Evolutionary conservation across 352 stramenopile genomes (phyloP).

Genomic region (Elongisporangium prolatum): DNA sequence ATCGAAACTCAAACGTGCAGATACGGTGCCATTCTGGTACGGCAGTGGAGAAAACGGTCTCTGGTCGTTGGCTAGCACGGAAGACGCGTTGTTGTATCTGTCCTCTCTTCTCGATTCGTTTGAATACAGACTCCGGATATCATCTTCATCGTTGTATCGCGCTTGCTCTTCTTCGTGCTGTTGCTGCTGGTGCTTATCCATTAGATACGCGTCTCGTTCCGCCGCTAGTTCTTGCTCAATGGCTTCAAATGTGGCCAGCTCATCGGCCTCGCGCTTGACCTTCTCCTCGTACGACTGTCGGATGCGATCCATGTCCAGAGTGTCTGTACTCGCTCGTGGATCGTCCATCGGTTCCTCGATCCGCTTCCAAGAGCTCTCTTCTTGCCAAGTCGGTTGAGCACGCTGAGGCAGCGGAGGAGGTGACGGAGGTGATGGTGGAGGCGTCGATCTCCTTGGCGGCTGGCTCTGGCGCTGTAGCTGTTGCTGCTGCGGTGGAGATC

Average conservation of each 20-base stretch:
- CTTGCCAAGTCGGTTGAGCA: neutral
- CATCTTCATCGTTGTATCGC: neutral
- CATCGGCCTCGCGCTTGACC: slow-evolving; percentile 52
- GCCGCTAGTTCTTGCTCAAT: slow-evolving; percentile 60
- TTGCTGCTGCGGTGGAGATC: slow-evolving; percentile 7
- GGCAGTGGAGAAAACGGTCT: neutral
- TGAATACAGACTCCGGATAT: slow-evolving; percentile 2
- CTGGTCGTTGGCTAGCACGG: neutral
- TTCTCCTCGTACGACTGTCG: slow-evolving; percentile 53
- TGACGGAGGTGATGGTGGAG: neutral
- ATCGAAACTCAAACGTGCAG: neutral
- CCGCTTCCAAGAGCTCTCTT: neutral
- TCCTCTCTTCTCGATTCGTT: neutral
- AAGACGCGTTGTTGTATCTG: neutral
- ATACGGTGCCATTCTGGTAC: neutral
- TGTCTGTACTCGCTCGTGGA: slow-evolving; percentile 34
- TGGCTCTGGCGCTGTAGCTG: neutral
- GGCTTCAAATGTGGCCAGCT: slow-evolving; percentile 77
- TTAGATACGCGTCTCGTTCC: slow-evolving; percentile 54
- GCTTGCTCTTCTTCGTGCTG: slow-evolving; percentile 12
- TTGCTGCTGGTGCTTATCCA: slow-evolving; percentile 27
- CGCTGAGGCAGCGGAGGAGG: neutral
- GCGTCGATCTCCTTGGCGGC: neutral
- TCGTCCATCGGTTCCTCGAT: neutral
- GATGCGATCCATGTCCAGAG: slow-evolving; percentile 47